Conservation (phyloP, 1,284 basidiomycete genomes). For the Malassezia equina region DNA sequence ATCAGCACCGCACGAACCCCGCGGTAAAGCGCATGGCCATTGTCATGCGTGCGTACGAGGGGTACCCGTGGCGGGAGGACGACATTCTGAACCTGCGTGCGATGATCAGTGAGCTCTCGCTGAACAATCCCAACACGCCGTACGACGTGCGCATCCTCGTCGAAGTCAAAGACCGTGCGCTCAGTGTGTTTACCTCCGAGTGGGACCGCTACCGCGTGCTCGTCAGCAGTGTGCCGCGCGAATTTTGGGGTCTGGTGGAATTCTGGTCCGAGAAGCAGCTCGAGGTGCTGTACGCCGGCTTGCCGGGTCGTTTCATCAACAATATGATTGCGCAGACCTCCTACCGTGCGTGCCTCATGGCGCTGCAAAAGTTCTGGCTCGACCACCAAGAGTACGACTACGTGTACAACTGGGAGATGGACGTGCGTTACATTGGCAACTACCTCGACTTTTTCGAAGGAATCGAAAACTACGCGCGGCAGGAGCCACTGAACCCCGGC, state of each 20-base stretch:
- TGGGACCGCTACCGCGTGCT: constrained; percentile 47
- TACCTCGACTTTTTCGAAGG: constrained; percentile 47
- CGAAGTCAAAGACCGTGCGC: constrained; percentile 42
- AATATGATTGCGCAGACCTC: constrained; percentile 47
- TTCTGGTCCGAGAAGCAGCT: constrained; percentile 47
- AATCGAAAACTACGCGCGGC: constrained; percentile 41
- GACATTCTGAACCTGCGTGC: constrained; percentile 48
- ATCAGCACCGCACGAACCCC: constrained; percentile 33
- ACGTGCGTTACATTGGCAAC: constrained; percentile 47
- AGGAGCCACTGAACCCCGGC: constrained; percentile 41
- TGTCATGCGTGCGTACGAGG: constrained; percentile 45
- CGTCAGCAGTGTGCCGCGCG: constrained; percentile 40
- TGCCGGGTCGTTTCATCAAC: constrained; percentile 46
- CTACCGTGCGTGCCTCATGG: constrained; percentile 47
- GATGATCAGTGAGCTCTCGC: constrained; percentile 44
- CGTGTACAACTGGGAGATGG: constrained; percentile 49
- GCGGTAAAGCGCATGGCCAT: constrained; percentile 44
- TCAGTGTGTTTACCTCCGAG: constrained; percentile 46
- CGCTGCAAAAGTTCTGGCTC: constrained; percentile 46
- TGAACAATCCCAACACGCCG: constrained; percentile 47
- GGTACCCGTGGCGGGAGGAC: constrained; percentile 47
- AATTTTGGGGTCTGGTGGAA: constrained; percentile 48
- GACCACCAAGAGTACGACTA: constrained; percentile 48
- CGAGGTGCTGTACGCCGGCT: constrained; percentile 46
- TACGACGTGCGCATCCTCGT: constrained; percentile 48